Conservation (phyloP, 176 grass and related monocot species). For the Carex myosuroides region DNA sequence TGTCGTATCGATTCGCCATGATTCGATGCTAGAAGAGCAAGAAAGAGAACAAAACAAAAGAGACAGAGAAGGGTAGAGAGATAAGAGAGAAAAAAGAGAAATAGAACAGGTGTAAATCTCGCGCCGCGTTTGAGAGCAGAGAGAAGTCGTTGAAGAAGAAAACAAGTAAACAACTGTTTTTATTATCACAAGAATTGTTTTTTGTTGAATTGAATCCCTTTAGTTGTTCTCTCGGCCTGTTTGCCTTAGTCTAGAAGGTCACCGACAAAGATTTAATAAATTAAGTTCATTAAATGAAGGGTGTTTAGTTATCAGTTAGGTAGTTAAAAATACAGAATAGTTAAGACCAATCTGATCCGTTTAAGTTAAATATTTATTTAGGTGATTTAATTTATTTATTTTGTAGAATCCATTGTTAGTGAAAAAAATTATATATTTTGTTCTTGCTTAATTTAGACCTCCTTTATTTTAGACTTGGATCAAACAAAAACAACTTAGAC, state of each 20-base stretch:
- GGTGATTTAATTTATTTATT: too few relatives aligned
- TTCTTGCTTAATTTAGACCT: too few relatives aligned
- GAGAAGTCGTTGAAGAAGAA: conserved; percentile 12
- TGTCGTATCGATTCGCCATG: conserved; percentile 91
- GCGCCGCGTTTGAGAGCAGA: conserved; percentile 2
- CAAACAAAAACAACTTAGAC: too few relatives aligned
- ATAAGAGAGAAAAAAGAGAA: background rate
- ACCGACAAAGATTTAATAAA: background rate
- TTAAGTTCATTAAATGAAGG: background rate
- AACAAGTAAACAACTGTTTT: background rate
- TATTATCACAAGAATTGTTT: background rate
- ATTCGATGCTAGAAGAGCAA: background rate
- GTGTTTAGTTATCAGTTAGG: too few relatives aligned
- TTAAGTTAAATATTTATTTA: too few relatives aligned
- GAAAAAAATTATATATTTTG: too few relatives aligned
- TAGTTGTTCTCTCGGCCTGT: background rate
- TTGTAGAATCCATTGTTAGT: too few relatives aligned
- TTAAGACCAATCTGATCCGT: too few relatives aligned
- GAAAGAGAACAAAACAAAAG: background rate
- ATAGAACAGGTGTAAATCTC: background rate
- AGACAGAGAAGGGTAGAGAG: background rate
- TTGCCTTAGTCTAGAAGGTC: background rate
- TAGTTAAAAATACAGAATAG: too few relatives aligned
- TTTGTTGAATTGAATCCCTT: background rate
- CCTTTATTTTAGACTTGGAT: too few relatives aligned